Evolutionary conservation across 306 rosid species (phyloP).

Genomic region (Oemleria cerasiformis): DNA sequence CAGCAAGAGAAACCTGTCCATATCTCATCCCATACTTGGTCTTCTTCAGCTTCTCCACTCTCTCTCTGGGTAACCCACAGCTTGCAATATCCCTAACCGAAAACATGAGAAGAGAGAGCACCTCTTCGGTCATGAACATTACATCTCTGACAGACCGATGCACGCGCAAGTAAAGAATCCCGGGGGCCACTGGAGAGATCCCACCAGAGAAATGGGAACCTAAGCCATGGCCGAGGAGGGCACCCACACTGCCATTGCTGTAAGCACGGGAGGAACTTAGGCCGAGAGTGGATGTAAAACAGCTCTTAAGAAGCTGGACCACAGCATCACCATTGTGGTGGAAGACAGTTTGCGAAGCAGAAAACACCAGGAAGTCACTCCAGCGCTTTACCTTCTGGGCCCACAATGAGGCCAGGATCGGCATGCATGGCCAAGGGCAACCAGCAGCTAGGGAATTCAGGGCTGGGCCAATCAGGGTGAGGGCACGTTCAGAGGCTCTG

Average conservation of each 20-base stretch:
- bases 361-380: constrained; percentile 68
- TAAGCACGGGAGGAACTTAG: constrained; percentile 42
- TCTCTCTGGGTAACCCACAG: constrained; percentile 52
- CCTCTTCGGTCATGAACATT: constrained; percentile 65
- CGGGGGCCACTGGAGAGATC: constrained; percentile 82
- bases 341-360: constrained; percentile 82
- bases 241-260: constrained; percentile 65
- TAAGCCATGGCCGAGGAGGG: constrained; percentile 79
- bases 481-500: constrained; percentile 58
- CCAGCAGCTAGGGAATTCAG: constrained; percentile 60
- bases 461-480: constrained; percentile 66
- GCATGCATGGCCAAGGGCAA: constrained; percentile 94
- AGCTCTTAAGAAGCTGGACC: constrained; percentile 85
- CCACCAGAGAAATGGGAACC: constrained; percentile 62
- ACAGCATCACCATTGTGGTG: constrained; percentile 80
- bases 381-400: constrained; percentile 81
- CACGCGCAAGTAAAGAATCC: constrained; percentile 74
- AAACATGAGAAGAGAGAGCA: constrained; percentile 67
- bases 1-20: constrained; percentile 70
- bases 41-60: constrained; percentile 50
- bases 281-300: constrained; percentile 86
- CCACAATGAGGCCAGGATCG: constrained; percentile 78
- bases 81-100: constrained; percentile 68
- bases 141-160: constrained; percentile 71
- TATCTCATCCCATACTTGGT: constrained; percentile 58